Base-by-base conservation (phyloP, 306 rosid genomes). In the Fragaria ananassa region DNA sequence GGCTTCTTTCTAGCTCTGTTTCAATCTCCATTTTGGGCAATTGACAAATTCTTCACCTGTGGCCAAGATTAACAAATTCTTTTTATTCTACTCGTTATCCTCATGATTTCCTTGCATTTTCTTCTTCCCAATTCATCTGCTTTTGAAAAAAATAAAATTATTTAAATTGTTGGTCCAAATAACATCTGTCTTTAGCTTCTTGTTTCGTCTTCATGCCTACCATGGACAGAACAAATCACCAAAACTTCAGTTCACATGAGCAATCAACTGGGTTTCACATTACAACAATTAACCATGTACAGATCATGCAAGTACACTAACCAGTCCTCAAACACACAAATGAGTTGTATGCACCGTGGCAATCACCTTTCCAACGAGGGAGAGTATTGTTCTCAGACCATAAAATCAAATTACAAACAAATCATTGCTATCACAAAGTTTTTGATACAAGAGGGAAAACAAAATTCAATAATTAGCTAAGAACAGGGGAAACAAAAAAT, bases 381-480 rank as follows among this genome's bases (percentile, higher is more conserved):
- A 46, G 62, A 66, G 23, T 27, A 35, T 37, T 25, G 71, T 54
- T 73, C 80, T 72, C 79, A 18, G 65, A 62, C 54, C 75, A 86
- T 54, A 71, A 83, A 73, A 85, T 86, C 86, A 81, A 86, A 83
- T 66, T 27, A 60, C 34, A 83, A 83, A 79, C 83, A 81, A 60
- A 72, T 79, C 29, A 35, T 0, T 25, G 39, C 9, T 54, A 11
- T 25, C 34, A 61, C 19, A 35, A 64, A 60, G 39, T 78, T 81
- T 79, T 74, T 35, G 57, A 49, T 78, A 77, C 89, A 85, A 83
- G 83, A 51, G 82, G 88, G 88, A 89, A 76, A 62, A 65, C 60
- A 34, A 78, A 58, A 71, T 80, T 74, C 70, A 78, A 74, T 88
- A 87, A 87, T 91, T 87, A 91, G 95, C 87, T 79, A 50, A 18